phyloP scores from a whole-genome alignment of 345 rosid species.

The Bruguiera parviflora region DNA sequence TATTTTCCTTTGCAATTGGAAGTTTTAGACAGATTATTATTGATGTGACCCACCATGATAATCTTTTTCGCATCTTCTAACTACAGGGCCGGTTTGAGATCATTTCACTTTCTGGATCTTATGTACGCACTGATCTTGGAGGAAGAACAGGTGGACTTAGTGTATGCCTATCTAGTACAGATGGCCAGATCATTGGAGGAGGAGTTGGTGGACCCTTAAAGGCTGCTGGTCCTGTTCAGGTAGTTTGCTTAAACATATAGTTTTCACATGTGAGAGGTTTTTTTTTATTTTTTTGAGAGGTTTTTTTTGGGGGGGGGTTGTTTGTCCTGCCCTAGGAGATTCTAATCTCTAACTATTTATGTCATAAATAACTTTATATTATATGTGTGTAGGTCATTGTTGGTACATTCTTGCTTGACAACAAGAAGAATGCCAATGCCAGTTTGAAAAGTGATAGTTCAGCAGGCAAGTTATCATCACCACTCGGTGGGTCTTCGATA shows the following conservation, averaged over 20 bases:
- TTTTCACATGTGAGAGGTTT: not conserved
- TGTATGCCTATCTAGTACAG: slow-evolving; percentile 60
- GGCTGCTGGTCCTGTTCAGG: slow-evolving; percentile 96
- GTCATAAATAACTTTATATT: slow-evolving; percentile 1
- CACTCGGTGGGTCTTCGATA: slow-evolving; percentile 42
- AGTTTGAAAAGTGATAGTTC: slow-evolving; percentile 49
- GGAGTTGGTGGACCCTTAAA: slow-evolving; percentile 77
- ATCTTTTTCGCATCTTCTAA: too few species aligned
- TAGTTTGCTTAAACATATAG: slow-evolving; percentile 10
- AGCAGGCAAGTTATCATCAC: slow-evolving; percentile 48
- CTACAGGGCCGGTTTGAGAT: slow-evolving; percentile 84
- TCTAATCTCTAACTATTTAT: not conserved
- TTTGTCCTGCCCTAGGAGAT: too few species aligned
- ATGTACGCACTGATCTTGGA: slow-evolving; percentile 62
- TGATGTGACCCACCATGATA: too few species aligned
- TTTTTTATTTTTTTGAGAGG: too few species aligned
- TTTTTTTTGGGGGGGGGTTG: too few species aligned
- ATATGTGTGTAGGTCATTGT: slow-evolving; percentile 51
- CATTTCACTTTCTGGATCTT: slow-evolving; percentile 80
- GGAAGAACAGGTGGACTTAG: slow-evolving; percentile 87
- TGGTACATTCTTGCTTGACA: slow-evolving; percentile 56
- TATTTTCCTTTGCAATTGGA: too few species aligned
- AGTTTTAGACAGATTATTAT: too few species aligned
- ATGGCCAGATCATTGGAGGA: slow-evolving; percentile 91
- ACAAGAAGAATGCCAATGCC: slow-evolving; percentile 36